A percentile compares a stretch with the other conserved stretches of the same genome.
Evolutionary conservation across 129 eudicot species (phyloP).

Genomic region (Lactuca saligna): DNA sequence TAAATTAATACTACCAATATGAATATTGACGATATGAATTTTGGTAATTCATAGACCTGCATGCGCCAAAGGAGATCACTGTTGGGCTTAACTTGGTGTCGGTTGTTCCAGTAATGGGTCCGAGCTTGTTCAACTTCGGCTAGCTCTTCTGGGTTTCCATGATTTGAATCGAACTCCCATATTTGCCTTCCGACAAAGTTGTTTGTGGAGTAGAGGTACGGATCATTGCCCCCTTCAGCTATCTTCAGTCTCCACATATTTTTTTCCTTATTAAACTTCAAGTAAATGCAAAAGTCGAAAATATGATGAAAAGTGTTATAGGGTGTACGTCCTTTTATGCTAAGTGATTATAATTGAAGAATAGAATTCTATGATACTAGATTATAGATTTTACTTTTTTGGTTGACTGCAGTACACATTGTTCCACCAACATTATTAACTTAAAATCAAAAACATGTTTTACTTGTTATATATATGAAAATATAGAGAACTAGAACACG

Average conservation of each 20-base stretch:
- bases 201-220: conserved; percentile 48
- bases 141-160: conserved; percentile 41
- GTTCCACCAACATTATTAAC: not conserved
- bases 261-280: not conserved
- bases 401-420: not conserved
- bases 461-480: not conserved
- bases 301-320: not conserved
- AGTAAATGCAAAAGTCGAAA: not conserved
- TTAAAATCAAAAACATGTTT: not conserved
- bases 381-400: not conserved
- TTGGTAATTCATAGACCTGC: conserved; percentile 35
- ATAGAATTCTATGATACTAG: not conserved
- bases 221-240: conserved; percentile 47
- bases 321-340: not conserved
- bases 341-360: not conserved
- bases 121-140: conserved; percentile 51
- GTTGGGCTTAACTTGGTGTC: conserved; percentile 43
- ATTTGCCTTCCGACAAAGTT: conserved; percentile 49
- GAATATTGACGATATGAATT: not conserved
- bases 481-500: not conserved
- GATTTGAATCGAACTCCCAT: conserved; percentile 54
- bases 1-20: too few species aligned
- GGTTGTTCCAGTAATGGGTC: conserved; percentile 36
- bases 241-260: conserved; percentile 62
- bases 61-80: conserved; percentile 53